These are phyloP conservation scores for Fallopia convolvulus DNA, from an alignment of 148 eudicot genomes.

Conservation along the genomic window DNA sequence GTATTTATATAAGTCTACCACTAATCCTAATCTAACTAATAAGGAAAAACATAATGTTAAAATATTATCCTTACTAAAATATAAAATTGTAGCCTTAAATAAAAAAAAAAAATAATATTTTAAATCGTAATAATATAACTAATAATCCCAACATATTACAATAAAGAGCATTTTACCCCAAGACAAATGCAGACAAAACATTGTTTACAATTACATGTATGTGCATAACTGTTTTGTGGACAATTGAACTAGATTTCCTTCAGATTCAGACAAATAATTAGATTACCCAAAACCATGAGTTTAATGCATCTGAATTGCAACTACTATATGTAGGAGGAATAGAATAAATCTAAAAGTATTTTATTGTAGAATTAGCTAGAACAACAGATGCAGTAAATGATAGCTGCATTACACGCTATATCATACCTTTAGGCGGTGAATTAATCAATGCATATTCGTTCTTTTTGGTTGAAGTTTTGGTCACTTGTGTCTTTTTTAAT, in stretches of 20 bases:
- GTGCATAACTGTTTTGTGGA: not conserved
- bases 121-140: too few species aligned
- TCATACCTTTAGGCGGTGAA: slow-evolving; percentile 86
- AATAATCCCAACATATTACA: too few species aligned
- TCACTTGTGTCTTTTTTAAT: too few species aligned
- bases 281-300: not conserved
- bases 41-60: too few species aligned
- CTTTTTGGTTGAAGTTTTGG: too few species aligned
- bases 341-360: not conserved
- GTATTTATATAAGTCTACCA: too few species aligned
- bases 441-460: too few species aligned
- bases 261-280: not conserved
- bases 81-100: too few species aligned
- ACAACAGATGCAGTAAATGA: not conserved
- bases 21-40: too few species aligned
- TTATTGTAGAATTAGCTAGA: not conserved
- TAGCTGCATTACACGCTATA: not conserved
- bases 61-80: too few species aligned
- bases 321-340: not conserved
- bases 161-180: not conserved
- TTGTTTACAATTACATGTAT: not conserved
- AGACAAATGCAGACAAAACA: not conserved
- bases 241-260: not conserved
- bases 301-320: not conserved
- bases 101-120: too few species aligned